Base-by-base conservation (phyloP, 345 rosid genomes). In the Pugionium cornutum region DNA sequence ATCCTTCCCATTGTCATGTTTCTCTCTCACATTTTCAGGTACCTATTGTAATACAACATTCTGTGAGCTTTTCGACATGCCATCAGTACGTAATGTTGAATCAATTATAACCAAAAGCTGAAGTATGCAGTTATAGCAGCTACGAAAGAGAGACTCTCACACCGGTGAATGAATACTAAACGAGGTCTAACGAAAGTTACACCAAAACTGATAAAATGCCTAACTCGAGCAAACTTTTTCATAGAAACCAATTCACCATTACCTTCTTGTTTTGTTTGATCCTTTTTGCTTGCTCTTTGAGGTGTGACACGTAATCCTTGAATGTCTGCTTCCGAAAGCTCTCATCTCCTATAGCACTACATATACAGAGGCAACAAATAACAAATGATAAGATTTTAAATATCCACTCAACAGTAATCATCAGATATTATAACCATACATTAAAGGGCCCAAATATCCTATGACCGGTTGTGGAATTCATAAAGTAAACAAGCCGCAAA, bases 291-390 rank as follows among this genome's bases (percentile, higher is more conserved):
- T 78, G 82, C 62, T 88, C 97, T 76, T 83, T 82, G 67, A 92
- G 80, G 59, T 83, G 84, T 50, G 73, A 64, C 44, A 83, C 49
- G 9, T 85, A 86, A 62, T 89, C 90, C 60, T 88, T 89, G 66
- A 88, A 89, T 53, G 84, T 81, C 58, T 73, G 85, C 79, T 62
- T 77, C 69, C 90, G 80, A 53, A 83, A 66, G 77, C 74, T 78
- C 76, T 89, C 97, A 27, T 92, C 96, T 49, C 83, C 83, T 35
- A 89, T 79, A 34, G 84, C 67, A 79, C 98, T 92, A 61, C 75
- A 81, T 9, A 63, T 33, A 58, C 34, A 53, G 25, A 65, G 27
- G 43, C 53, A 69, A 67, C 7, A 46, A 31, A 53, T 27, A 45
- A 60, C 2, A 33, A 43, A 40, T 46, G 31, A 57, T 47, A 35